Conservation (phyloP, 1,284 basidiomycete genomes). For the Salmacisia buchloeana region DNA sequence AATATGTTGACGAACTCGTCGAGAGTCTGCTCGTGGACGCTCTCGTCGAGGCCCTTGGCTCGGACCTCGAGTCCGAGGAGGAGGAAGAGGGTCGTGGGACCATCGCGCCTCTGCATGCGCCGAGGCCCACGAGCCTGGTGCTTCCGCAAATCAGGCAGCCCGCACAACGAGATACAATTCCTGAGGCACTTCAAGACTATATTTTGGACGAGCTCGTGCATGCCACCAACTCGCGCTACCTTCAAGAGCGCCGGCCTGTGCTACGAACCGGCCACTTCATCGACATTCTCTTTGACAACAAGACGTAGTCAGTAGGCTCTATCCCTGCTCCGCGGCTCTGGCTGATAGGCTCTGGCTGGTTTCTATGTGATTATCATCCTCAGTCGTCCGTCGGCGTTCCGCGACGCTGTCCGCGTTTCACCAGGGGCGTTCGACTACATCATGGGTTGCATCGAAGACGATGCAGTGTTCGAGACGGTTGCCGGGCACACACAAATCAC, state of each 20-base stretch:
- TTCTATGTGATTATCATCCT: neutral
- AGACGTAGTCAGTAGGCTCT: neutral
- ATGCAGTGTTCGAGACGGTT: neutral
- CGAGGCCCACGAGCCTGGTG: no score
- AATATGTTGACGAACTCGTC: no score
- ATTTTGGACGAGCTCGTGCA: no score
- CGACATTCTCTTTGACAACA: neutral
- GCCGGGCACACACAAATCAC: neutral
- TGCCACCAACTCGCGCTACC: no score
- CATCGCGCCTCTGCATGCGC: no score
- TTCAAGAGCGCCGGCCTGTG: neutral
- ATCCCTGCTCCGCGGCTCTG: neutral
- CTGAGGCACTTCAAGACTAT: no score
- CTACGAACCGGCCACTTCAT: neutral
- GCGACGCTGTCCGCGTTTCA: neutral
- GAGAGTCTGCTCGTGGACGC: no score
- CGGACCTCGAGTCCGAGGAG: no score
- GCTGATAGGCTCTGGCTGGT: neutral
- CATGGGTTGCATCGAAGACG: neutral
- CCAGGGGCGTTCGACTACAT: neutral
- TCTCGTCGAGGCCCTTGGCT: no score
- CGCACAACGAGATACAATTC: no score
- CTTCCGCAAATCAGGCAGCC: no score
- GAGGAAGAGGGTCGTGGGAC: no score
- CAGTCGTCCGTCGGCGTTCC: neutral